Conservation (phyloP, 1,284 basidiomycete genomes). For the Boletus austroedulis region DNA sequence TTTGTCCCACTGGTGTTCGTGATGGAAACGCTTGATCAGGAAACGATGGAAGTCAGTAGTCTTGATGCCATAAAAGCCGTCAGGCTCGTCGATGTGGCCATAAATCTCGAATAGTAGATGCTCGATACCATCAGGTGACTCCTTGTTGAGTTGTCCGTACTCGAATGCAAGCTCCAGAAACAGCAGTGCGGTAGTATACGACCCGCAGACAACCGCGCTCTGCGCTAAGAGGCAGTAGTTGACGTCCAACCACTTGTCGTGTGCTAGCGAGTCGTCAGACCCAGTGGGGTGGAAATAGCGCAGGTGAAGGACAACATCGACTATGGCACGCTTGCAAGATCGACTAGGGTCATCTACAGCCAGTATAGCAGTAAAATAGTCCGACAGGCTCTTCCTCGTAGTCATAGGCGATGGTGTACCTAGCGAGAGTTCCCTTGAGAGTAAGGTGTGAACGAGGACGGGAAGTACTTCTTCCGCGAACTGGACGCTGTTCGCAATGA, state of each 20-base stretch:
- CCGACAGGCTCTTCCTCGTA: conserved; percentile 45
- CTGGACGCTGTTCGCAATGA: conserved; percentile 52
- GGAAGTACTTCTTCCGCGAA: conserved; percentile 75
- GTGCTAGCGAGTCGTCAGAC: conserved; percentile 52
- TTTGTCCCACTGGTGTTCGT: conserved; percentile 89
- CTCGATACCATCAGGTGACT: conserved; percentile 42
- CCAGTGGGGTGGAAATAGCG: conserved; percentile 58
- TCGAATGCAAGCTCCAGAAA: conserved; percentile 84
- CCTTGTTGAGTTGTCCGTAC: conserved; percentile 36
- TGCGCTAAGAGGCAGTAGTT: conserved; percentile 71
- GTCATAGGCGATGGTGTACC: conserved; percentile 1
- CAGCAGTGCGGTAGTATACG: conserved; percentile 85
- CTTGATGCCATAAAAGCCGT: conserved; percentile 94
- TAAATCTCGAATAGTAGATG: conserved; percentile 88
- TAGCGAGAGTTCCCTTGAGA: conserved; percentile 43
- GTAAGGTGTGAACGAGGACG: conserved; percentile 67
- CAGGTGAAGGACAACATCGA: conserved; percentile 80
- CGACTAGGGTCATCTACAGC: conserved; percentile 41
- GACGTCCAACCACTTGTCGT: conserved; percentile 83
- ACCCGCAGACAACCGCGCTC: conserved; percentile 74
- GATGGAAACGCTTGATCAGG: conserved; percentile 82
- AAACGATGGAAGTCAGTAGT: conserved; percentile 73
- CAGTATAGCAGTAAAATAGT: conserved; percentile 65
- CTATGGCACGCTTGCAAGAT: conserved; percentile 59
- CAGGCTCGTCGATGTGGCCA: conserved; percentile 92